phyloP scores from a whole-genome alignment of 2,329 filamentous ascomycete genomes.

The Colletotrichum sp. region DNA sequence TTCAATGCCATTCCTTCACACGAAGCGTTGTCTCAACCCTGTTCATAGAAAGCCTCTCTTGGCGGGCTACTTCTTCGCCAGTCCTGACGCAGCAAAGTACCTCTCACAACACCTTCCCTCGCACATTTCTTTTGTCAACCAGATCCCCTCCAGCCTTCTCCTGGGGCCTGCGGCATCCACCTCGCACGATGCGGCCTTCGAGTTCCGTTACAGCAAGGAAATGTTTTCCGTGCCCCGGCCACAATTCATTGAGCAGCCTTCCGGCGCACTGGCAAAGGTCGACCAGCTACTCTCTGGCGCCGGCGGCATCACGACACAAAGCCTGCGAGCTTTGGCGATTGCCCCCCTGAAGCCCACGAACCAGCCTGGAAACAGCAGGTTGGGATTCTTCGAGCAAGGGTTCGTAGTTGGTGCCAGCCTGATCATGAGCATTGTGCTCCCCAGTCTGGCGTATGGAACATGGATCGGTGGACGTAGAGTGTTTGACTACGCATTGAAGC shows the following conservation, averaged over 20 bases:
- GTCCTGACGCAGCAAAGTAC: constrained; percentile 59
- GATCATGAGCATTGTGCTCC: constrained; percentile 10
- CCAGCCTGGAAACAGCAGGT: constrained; percentile 9
- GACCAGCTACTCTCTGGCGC: constrained; percentile 4
- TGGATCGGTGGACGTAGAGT: constrained; percentile 14
- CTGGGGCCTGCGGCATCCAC: constrained; percentile 10
- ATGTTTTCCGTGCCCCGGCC: constrained; percentile 17
- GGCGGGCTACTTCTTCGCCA: constrained; percentile 59
- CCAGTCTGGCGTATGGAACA: constrained; percentile 13
- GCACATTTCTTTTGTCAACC: constrained; percentile 58
- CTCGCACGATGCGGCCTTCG: neutral
- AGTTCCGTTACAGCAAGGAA: constrained; percentile 8
- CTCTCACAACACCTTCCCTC: constrained; percentile 60
- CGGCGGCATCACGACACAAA: neutral
- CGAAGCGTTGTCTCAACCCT: neutral
- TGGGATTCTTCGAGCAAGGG: constrained; percentile 13
- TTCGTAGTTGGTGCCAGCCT: constrained; percentile 12
- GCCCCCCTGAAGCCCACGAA: constrained; percentile 4
- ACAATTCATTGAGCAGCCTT: constrained; percentile 2
- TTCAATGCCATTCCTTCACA: no score
- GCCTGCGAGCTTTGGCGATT: neutral
- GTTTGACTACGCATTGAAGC: constrained; percentile 10
- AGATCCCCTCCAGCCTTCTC: constrained; percentile 60
- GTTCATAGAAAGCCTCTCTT: constrained; percentile 25
- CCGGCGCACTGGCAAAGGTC: neutral